phyloP scores from a whole-genome alignment of 2,329 filamentous ascomycete species.

The Penicillium paneum region DNA sequence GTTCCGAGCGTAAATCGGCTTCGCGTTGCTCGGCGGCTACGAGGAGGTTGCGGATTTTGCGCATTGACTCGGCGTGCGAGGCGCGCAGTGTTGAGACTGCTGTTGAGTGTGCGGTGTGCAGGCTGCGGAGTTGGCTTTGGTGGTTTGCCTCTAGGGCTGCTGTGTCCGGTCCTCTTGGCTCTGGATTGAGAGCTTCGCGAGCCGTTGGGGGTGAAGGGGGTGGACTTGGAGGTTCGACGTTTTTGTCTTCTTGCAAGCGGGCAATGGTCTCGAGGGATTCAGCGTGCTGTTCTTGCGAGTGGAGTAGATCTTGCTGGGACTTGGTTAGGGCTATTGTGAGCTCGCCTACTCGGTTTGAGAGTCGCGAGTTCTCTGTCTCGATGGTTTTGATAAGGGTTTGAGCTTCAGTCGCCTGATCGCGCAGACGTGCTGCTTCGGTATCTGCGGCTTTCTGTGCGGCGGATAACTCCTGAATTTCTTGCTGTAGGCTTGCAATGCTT shows the following conservation, averaged over 20 bases:
- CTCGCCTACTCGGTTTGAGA: conserved; percentile 35
- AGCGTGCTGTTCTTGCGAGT: conserved; percentile 32
- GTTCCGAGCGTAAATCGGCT: conserved; percentile 31
- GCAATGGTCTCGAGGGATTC: conserved; percentile 31
- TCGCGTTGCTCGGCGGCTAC: conserved; percentile 36
- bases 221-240: conserved; percentile 30
- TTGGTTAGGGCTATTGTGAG: conserved; percentile 33
- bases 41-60: conserved; percentile 36
- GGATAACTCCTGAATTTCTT: conserved; percentile 30
- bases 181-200: conserved; percentile 1
- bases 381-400: conserved; percentile 38
- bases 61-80: conserved; percentile 38
- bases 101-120: conserved; percentile 38
- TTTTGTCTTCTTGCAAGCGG: conserved; percentile 28
- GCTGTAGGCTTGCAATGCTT: conserved; percentile 25
- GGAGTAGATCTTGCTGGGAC: conserved; percentile 30
- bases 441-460: conserved; percentile 32
- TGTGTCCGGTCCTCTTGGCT: conserved; percentile 11
- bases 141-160: conserved; percentile 32
- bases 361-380: conserved; percentile 39
- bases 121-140: conserved; percentile 35
- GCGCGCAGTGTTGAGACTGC: conserved; percentile 37
- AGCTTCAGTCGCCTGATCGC: conserved; percentile 38
- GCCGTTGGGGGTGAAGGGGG: conserved; percentile 28
- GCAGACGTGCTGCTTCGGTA: conserved; percentile 35